These are phyloP conservation scores for Tolypocladium ovalisporum DNA, from an alignment of 2,329 filamentous ascomycete species.

Conservation along the genomic window DNA sequence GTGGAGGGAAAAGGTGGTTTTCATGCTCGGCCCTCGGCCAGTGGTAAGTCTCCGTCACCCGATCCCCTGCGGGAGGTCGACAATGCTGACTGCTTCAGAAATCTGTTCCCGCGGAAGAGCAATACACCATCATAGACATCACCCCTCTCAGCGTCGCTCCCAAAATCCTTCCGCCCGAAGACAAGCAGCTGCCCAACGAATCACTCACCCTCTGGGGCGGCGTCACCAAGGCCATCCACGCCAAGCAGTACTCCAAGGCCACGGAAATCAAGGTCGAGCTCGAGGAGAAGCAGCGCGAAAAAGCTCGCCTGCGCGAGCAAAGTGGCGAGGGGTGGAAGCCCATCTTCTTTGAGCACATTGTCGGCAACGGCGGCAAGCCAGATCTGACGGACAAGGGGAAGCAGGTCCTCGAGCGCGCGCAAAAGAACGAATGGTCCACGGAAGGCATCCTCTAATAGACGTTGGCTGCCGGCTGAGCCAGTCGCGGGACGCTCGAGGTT, in stretches of 20 bases:
- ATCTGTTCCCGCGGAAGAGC: slow-evolving; percentile 41
- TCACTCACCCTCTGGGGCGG: slow-evolving; percentile 77
- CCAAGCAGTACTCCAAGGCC: slow-evolving; percentile 74
- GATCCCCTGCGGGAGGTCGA: not conserved
- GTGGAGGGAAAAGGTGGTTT: slow-evolving; percentile 66
- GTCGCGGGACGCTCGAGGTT: not conserved
- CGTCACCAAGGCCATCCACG: slow-evolving; percentile 75
- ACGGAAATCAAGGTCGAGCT: slow-evolving; percentile 83
- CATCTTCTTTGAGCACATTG: slow-evolving; percentile 67
- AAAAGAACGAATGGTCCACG: slow-evolving; percentile 41
- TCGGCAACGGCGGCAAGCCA: slow-evolving; percentile 44
- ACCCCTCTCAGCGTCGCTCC: slow-evolving; percentile 67
- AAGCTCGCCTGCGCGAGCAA: slow-evolving; percentile 68
- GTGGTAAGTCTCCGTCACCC: slow-evolving; percentile 37
- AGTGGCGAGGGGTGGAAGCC: slow-evolving; percentile 65
- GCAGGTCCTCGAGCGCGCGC: slow-evolving; percentile 38
- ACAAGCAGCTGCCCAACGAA: slow-evolving; percentile 79
- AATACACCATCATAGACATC: slow-evolving; percentile 76
- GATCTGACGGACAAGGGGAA: slow-evolving; percentile 43
- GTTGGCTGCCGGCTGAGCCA: not conserved
- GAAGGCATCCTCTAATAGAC: slow-evolving; percentile 27
- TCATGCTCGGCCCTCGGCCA: slow-evolving; percentile 48
- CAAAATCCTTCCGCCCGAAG: slow-evolving; percentile 68
- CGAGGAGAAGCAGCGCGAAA: slow-evolving; percentile 79
- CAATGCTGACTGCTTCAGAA: slow-evolving; percentile 14